phyloP scores from a whole-genome alignment of 331 rosid species.

The Arachis monticola region DNA sequence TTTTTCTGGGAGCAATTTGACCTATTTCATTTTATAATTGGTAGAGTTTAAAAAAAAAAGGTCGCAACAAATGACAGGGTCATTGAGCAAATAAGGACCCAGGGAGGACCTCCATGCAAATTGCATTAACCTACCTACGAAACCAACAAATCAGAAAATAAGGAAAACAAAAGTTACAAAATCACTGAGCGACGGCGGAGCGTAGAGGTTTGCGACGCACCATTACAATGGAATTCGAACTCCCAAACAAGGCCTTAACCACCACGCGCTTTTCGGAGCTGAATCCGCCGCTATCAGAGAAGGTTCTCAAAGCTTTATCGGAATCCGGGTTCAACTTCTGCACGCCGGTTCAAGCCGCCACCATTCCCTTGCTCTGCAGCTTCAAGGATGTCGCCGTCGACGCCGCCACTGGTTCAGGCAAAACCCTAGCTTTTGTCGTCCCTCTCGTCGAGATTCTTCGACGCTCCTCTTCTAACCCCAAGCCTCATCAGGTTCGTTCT shows the following conservation, averaged over 20 bases:
- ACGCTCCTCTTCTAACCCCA: constrained; percentile 63
- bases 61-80: neutral
- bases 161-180: neutral
- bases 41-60: no score
- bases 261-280: constrained; percentile 83
- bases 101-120: neutral
- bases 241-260: constrained; percentile 65
- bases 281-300: constrained; percentile 66
- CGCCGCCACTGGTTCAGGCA: constrained; percentile 97
- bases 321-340: constrained; percentile 73
- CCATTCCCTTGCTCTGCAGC: constrained; percentile 82
- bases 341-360: constrained; percentile 98
- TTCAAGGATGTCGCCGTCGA: constrained; percentile 93
- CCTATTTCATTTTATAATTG: no score
- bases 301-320: constrained; percentile 64
- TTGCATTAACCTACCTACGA: neutral
- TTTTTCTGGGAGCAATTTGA: no score
- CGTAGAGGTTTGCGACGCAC: neutral
- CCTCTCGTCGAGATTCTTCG: constrained; percentile 91
- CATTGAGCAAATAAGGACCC: neutral
- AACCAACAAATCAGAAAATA: neutral
- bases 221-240: constrained; percentile 57
- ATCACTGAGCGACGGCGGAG: constrained; percentile 4
- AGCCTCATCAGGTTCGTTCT: constrained; percentile 72
- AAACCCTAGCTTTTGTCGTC: constrained; percentile 84